Evolutionary conservation across 2,329 filamentous ascomycete genomes (phyloP).

Genomic region (Arthrobotrys sinensis): DNA sequence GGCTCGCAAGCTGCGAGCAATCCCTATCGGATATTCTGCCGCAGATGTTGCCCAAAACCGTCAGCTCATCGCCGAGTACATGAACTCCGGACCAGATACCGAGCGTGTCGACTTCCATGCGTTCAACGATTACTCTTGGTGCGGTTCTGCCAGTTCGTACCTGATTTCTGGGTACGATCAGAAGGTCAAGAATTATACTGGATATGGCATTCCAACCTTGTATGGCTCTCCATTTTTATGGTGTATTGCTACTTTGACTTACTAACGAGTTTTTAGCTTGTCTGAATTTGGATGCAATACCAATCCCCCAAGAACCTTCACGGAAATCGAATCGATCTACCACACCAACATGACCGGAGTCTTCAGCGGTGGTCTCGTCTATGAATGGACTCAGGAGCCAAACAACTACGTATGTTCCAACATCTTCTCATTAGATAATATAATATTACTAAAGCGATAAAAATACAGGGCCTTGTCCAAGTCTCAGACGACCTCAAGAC

Average conservation of each 20-base stretch:
- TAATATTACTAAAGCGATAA: slow-evolving; percentile 6
- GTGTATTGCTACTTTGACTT: background rate
- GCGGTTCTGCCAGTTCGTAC: slow-evolving; percentile 78
- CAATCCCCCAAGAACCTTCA: slow-evolving; percentile 81
- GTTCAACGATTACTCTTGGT: slow-evolving; percentile 88
- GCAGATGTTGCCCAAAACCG: slow-evolving; percentile 90
- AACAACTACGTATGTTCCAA: slow-evolving; percentile 76
- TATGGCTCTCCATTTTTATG: slow-evolving; percentile 65
- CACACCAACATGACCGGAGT: slow-evolving; percentile 84
- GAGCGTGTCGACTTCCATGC: slow-evolving; percentile 90
- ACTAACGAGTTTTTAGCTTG: slow-evolving; percentile 69
- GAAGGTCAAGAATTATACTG: slow-evolving; percentile 89
- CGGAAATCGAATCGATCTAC: slow-evolving; percentile 86
- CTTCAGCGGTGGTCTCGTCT: slow-evolving; percentile 96
- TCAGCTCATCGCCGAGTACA: slow-evolving; percentile 87
- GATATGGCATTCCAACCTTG: slow-evolving; percentile 90
- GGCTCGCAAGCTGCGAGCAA: slow-evolving; percentile 74
- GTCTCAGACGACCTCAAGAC: slow-evolving; percentile 64
- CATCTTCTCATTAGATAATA: background rate
- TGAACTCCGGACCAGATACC: slow-evolving; percentile 87
- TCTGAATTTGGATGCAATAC: slow-evolving; percentile 94
- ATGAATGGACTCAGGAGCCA: slow-evolving; percentile 88
- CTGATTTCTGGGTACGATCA: slow-evolving; percentile 82
- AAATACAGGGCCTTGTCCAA: slow-evolving; percentile 61
- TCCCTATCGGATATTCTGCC: slow-evolving; percentile 82